phyloP scores from a whole-genome alignment of 169 alveolate species.

The Neospora caninum region DNA sequence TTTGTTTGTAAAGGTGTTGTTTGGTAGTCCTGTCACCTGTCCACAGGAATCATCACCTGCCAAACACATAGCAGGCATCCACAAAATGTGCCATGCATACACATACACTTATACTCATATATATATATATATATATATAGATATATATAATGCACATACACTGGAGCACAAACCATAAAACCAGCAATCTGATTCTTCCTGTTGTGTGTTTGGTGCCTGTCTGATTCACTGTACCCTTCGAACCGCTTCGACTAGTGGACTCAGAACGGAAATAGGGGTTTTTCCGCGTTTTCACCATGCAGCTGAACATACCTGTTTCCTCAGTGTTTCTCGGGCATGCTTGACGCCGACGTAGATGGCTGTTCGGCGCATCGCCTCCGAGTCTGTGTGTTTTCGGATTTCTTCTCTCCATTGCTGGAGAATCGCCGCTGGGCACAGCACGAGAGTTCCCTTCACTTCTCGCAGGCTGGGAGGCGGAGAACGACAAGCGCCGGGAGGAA shows the following conservation, averaged over 20 bases:
- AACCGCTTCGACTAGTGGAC: no score
- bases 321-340: conserved; percentile 49
- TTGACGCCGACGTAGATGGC: conserved; percentile 54
- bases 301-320: conserved; percentile 19
- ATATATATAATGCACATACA: neutral
- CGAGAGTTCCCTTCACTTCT: conserved; percentile 54
- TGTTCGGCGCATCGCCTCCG: neutral
- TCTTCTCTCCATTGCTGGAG: conserved; percentile 71
- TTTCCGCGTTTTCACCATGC: neutral
- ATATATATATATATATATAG: neutral
- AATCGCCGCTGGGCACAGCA: conserved; percentile 69
- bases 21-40: no score
- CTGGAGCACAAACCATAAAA: no score
- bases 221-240: no score
- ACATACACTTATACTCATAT: no score
- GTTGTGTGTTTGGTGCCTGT: no score
- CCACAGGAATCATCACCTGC: no score
- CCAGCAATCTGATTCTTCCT: no score
- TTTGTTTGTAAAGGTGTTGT: no score
- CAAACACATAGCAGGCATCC: no score
- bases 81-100: no score
- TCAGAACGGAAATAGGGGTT: no score
- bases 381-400: conserved; percentile 40
- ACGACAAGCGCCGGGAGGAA: neutral
- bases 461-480: neutral